These are phyloP conservation scores for Kandelia obovata DNA, from an alignment of 345 rosid species.

Conservation along the genomic window DNA sequence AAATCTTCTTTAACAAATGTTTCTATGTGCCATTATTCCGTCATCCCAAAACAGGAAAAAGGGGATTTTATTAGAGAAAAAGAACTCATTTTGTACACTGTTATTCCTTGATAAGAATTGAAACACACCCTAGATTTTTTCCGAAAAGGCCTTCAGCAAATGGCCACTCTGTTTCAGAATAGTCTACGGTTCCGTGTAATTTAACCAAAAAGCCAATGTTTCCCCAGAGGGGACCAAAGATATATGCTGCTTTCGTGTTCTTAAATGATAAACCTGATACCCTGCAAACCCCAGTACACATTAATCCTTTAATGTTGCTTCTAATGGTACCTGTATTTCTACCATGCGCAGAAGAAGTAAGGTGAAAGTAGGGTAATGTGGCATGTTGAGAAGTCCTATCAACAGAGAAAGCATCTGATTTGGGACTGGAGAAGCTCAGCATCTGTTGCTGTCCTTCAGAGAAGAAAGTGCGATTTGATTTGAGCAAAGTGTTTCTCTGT, in stretches of 20 bases:
- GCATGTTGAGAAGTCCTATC: conserved; percentile 26
- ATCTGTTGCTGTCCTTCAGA: conserved; percentile 44
- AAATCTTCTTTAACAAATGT: conserved; percentile 18
- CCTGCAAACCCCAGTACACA: background rate
- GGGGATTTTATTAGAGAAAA: background rate
- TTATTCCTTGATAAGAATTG: conserved; percentile 34
- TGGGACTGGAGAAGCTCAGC: conserved; percentile 57
- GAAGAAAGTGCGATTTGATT: conserved; percentile 41
- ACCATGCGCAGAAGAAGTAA: conserved; percentile 34
- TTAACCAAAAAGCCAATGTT: background rate
- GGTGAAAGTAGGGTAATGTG: conserved; percentile 42
- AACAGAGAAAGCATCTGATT: conserved; percentile 33
- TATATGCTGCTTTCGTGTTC: conserved; percentile 13
- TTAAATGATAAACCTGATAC: background rate
- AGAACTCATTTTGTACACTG: conserved; percentile 6
- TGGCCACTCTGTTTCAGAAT: background rate
- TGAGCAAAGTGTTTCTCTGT: conserved; percentile 28
- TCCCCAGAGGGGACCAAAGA: conserved; percentile 2
- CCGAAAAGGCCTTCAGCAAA: conserved; percentile 36
- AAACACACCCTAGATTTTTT: conserved; percentile 13
- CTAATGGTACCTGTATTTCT: conserved; percentile 36
- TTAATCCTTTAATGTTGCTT: background rate
- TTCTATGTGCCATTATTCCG: conserved; percentile 13
- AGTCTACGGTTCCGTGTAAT: conserved; percentile 6
- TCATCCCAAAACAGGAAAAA: conserved; percentile 18